Evolutionary conservation across 495 filamentous ascomycete species (phyloP), one percentile per base, ranked within the genome.

Genomic region (Penicillium longicatenatum): DNA sequence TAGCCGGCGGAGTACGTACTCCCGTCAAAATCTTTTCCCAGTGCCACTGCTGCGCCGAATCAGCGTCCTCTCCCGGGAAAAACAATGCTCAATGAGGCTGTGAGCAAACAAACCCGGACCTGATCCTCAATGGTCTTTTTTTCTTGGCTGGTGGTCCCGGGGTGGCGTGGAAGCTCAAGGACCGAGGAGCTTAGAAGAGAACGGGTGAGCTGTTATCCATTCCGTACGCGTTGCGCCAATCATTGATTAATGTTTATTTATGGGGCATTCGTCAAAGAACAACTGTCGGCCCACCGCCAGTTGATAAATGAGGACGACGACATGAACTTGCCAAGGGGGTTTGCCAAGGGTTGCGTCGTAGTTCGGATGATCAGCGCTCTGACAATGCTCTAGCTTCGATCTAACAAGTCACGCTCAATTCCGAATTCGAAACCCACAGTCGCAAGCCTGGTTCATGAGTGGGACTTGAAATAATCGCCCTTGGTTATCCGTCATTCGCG

Each of bases 1-100:
- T 55, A 63, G 53, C 57, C 54, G 59, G 56, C 19, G 22, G 45
- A 30, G 51, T 63, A 66, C 61, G 60, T 61, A 63, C 22, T 11
- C 52, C 35, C 55, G 50, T 44, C 39, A 50, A 17, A 54, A 62
- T 30, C 52, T 56, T 50, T 31, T 30, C 51, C 33, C 42, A 47
- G 24, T n/a, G 24, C 2, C 45, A 29, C 24, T 17, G 3, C 29
- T 1, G 22, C 24, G 11, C 16, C 21, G 43, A 46, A 22, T 16
- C 9, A 24, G 20, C 43, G 10, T 12, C 0, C 37, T n/a, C 4
- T 6, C 37, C 5, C 37, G 5, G 6, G 5, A 4, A 17, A 39
- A 39, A 1, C 6, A 4, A 17, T 39, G 14, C 37, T 39, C 37
- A 39, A 39, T 39, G 37, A 39, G 37, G 37, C 37, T 39, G 37